A percentile compares a stretch with the other conserved stretches of the same genome.
Evolutionary conservation across 371 early-diverging fungal species (phyloP).

Genomic region (Batkoa obscura): DNA sequence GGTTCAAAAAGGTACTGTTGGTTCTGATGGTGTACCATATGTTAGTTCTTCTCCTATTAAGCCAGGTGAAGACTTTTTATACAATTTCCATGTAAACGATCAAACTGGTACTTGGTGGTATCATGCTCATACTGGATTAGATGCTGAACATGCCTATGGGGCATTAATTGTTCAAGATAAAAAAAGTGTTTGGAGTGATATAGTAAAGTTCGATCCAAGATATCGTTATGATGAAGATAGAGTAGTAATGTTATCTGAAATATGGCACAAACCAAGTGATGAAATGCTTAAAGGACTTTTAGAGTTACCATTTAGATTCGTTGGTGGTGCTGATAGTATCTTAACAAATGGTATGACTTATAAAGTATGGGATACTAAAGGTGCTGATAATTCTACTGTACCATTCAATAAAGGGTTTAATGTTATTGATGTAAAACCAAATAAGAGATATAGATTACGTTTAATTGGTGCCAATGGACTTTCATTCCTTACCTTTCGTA

Average conservation of each 20-base stretch:
- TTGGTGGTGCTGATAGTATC: slow-evolving; percentile 13
- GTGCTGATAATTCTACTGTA: neutral
- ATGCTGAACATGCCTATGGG: neutral
- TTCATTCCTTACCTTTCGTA: slow-evolving; percentile 10
- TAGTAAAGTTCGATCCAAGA: slow-evolving; percentile 7
- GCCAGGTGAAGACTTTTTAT: slow-evolving; percentile 11
- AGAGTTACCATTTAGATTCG: neutral
- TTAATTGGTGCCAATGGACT: neutral
- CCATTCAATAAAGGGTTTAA: neutral
- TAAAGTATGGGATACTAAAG: slow-evolving; percentile 5
- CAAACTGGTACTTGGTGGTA: slow-evolving; percentile 24
- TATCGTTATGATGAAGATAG: slow-evolving; percentile 14
- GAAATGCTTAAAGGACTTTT: neutral
- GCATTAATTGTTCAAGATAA: slow-evolving; percentile 17
- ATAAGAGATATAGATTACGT: neutral
- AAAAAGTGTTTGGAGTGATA: neutral
- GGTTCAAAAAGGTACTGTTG: slow-evolving; percentile 3
- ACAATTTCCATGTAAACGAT: slow-evolving; percentile 13
- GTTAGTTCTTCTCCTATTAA: slow-evolving; percentile 15
- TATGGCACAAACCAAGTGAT: neutral
- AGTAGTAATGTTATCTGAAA: slow-evolving; percentile 11
- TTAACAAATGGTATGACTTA: slow-evolving; percentile 16
- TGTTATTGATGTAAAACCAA: neutral
- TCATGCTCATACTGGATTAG: slow-evolving; percentile 12
- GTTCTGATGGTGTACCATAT: slow-evolving; percentile 8